Percentiles rank a stretch among this genome's conserved stretches.
Evolutionary conservation across 495 filamentous ascomycete genomes (phyloP).

Genomic region (Penicillium psychrofluorescens): DNA sequence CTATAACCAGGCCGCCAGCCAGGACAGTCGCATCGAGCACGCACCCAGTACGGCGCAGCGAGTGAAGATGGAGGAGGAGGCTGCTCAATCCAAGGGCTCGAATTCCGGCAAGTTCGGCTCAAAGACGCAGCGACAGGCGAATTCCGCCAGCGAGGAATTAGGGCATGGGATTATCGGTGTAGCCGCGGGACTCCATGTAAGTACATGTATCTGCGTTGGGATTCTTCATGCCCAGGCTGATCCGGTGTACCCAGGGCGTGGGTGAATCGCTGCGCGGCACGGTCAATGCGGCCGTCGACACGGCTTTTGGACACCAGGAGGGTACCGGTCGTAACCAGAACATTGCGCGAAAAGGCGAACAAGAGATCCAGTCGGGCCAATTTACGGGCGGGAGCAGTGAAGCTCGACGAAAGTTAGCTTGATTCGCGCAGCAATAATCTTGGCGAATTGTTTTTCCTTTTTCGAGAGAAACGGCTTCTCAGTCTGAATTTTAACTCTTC

Average conservation of each 20-base stretch:
- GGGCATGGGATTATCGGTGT: slow-evolving; percentile 15
- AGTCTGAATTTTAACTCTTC: no score
- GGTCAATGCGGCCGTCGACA: slow-evolving; percentile 30
- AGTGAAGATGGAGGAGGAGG: slow-evolving; percentile 5
- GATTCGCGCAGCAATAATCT: no score
- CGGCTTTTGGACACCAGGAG: slow-evolving; percentile 30
- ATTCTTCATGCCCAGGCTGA: neutral
- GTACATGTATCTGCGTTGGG: slow-evolving; percentile 4
- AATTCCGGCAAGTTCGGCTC: neutral
- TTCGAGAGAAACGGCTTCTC: no score
- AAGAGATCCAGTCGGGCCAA: slow-evolving; percentile 25
- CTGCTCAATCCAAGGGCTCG: neutral
- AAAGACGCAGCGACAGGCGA: neutral
- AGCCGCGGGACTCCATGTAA: slow-evolving; percentile 31
- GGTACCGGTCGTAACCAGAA: slow-evolving; percentile 27
- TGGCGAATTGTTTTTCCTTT: no score
- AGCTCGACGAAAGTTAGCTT: no score
- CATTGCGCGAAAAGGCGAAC: slow-evolving; percentile 30
- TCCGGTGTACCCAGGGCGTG: slow-evolving; percentile 18
- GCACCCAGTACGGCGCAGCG: slow-evolving; percentile 12
- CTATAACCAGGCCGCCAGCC: slow-evolving; percentile 1
- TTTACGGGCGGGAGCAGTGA: slow-evolving; percentile 3
- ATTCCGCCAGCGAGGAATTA: neutral
- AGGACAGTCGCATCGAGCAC: slow-evolving; percentile 9
- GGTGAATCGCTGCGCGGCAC: slow-evolving; percentile 40